Percentiles rank a stretch among this genome's conserved stretches.
Conservation (phyloP, 73 alveolate genomes). For the Paraurostyla sp. region DNA sequence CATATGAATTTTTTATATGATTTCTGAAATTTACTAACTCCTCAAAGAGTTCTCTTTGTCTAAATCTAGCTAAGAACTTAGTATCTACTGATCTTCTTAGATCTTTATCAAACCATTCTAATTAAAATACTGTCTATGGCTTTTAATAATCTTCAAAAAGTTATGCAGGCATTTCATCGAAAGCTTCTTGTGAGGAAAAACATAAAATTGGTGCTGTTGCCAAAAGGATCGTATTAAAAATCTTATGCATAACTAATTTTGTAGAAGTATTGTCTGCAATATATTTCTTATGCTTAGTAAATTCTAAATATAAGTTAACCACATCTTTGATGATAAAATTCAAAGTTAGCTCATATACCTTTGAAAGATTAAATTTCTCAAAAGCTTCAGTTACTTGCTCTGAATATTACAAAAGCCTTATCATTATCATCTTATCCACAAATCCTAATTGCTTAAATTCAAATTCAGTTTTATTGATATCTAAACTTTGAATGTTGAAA, state of each 20-base stretch:
- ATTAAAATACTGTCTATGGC: conserved; percentile 39
- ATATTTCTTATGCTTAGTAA: conserved; percentile 21
- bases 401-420: conserved; percentile 5
- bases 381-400: background rate
- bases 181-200: conserved; percentile 61
- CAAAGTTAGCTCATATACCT: conserved; percentile 15
- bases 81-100: background rate
- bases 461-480: background rate
- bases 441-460: background rate
- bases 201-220: conserved; percentile 58
- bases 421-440: conserved; percentile 40
- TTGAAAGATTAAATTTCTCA: background rate
- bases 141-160: conserved; percentile 9
- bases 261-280: background rate
- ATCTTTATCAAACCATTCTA: conserved; percentile 37
- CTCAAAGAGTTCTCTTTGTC: conserved; percentile 44
- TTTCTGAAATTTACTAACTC: background rate
- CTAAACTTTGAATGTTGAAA: conserved; percentile 7
- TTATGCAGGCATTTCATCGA: conserved; percentile 56
- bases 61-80: conserved; percentile 34
- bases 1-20: background rate
- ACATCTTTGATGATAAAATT: conserved; percentile 19
- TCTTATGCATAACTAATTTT: conserved; percentile 47
- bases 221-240: conserved; percentile 18
- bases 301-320: conserved; percentile 5